These are phyloP conservation scores for Ensete glaucum DNA, from an alignment of 176 grass and related monocot genomes.

Conservation along the genomic window DNA sequence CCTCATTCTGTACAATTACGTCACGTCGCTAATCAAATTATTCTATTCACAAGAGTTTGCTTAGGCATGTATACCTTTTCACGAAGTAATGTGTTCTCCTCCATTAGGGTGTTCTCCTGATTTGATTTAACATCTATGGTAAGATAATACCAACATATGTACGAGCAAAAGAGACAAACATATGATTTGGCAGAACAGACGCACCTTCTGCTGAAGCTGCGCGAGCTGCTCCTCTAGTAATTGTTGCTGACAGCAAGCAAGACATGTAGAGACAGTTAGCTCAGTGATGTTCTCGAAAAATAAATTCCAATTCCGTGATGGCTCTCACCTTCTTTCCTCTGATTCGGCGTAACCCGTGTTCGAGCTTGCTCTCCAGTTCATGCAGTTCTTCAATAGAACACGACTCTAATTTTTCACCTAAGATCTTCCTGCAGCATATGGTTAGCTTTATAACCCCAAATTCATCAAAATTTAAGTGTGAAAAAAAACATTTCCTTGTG, in stretches of 20 bases:
- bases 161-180: not conserved
- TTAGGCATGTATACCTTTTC: slow-evolving; percentile 31
- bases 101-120: slow-evolving; percentile 36
- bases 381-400: slow-evolving; percentile 55
- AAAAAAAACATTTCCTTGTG: not conserved
- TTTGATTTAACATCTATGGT: not conserved
- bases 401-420: slow-evolving; percentile 53
- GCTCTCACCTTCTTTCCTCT: slow-evolving; percentile 45
- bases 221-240: slow-evolving; percentile 40
- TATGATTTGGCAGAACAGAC: not conserved
- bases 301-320: not conserved
- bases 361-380: slow-evolving; percentile 39
- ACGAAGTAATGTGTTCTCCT: slow-evolving; percentile 37
- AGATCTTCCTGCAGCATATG: slow-evolving; percentile 33
- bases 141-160: not conserved
- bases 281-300: not conserved
- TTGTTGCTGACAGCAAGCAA: slow-evolving; percentile 21
- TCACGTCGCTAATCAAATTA: no score
- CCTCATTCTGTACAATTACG: no score
- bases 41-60: not conserved
- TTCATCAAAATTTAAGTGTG: not conserved
- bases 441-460: not conserved
- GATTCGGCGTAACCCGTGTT: slow-evolving; percentile 35
- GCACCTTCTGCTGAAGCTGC: slow-evolving; percentile 47
- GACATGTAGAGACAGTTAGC: not conserved